phyloP scores from a whole-genome alignment of 148 eudicot species.

The Selenicereus undatus region DNA sequence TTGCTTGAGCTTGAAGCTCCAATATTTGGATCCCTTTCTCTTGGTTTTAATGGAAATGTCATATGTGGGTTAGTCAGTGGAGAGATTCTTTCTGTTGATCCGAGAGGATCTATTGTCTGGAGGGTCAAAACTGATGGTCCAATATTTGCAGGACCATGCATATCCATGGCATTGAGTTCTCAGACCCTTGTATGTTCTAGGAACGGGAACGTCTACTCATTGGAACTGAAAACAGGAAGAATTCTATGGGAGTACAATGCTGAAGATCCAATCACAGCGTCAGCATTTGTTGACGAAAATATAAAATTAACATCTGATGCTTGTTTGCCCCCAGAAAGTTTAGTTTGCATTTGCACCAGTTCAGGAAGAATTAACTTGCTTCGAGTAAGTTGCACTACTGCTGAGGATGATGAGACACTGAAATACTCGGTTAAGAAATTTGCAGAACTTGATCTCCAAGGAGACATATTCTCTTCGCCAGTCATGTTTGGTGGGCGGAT shows the following conservation, averaged over 20 bases:
- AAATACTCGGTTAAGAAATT: constrained; percentile 42
- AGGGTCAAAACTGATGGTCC: constrained; percentile 67
- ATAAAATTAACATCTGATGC: constrained; percentile 35
- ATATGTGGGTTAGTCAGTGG: constrained; percentile 82
- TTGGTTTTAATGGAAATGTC: constrained; percentile 52
- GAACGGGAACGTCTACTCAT: constrained; percentile 66
- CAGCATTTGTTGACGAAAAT: constrained; percentile 78
- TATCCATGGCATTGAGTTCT: constrained; percentile 42
- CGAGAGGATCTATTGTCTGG: constrained; percentile 58
- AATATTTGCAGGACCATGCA: constrained; percentile 79
- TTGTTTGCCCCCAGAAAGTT: constrained; percentile 41
- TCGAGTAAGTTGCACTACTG: constrained; percentile 17
- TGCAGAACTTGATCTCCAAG: constrained; percentile 57
- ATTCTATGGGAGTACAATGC: constrained; percentile 60
- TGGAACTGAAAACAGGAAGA: constrained; percentile 53
- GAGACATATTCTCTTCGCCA: constrained; percentile 85
- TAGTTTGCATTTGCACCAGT: constrained; percentile 70
- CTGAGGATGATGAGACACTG: constrained; percentile 14
- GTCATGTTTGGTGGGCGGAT: constrained; percentile 83
- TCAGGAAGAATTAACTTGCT: constrained; percentile 60
- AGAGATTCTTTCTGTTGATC: constrained; percentile 50
- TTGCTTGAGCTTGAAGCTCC: constrained; percentile 65
- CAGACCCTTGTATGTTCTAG: constrained; percentile 76
- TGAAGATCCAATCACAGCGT: constrained; percentile 75
- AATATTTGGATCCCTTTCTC: constrained; percentile 71